Conservation (phyloP, 352 stramenopile species). For the Pythium phragmiticola region DNA sequence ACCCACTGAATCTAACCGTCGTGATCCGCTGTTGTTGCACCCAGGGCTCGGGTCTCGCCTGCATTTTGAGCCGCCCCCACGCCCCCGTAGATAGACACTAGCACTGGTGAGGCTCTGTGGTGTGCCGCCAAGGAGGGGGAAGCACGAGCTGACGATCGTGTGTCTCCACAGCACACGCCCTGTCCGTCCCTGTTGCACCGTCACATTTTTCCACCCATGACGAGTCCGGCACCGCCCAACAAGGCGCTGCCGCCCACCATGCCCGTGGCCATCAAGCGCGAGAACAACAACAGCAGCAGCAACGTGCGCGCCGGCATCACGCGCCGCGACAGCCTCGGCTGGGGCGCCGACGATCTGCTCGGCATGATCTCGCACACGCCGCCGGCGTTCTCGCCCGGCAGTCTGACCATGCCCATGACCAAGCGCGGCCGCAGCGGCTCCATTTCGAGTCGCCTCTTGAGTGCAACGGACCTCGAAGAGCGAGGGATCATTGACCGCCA, state of each 20-base stretch:
- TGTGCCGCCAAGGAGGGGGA: no score
- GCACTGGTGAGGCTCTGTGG: no score
- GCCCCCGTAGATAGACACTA: background rate
- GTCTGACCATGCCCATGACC: conserved; percentile 87
- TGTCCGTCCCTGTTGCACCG: background rate
- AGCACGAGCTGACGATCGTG: no score
- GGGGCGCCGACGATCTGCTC: conserved; percentile 81
- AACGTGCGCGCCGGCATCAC: no score
- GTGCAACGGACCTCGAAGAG: conserved; percentile 88
- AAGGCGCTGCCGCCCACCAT: conserved; percentile 58
- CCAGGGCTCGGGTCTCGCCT: background rate
- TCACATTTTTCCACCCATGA: conserved; percentile 20
- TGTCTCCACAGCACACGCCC: no score
- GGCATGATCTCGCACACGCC: conserved; percentile 90
- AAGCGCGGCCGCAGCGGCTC: conserved; percentile 82
- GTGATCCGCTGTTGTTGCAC: no score
- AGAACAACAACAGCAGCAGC: conserved; percentile 33
- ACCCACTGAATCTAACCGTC: background rate
- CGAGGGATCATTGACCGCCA: conserved; percentile 88
- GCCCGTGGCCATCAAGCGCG: conserved; percentile 71
- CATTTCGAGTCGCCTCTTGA: conserved; percentile 84
- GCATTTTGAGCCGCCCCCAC: no score
- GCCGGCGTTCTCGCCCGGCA: conserved; percentile 88
- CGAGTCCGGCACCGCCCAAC: conserved; percentile 37
- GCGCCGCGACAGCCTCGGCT: conserved; percentile 63